Conservation (phyloP, 495 filamentous ascomycete species). For the Talaromyces liani region DNA sequence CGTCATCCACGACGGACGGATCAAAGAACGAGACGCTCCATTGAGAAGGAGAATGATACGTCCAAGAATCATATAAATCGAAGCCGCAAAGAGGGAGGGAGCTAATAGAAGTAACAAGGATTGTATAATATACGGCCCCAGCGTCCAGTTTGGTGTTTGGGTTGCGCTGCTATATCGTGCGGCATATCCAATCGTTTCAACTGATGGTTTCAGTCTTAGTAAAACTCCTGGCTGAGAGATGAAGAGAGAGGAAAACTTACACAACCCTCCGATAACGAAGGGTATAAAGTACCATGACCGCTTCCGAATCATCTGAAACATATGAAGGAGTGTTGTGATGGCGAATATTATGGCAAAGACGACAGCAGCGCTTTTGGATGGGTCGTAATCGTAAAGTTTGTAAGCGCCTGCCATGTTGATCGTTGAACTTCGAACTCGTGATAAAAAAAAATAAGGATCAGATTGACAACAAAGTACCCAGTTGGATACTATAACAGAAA, state of each 20-base stretch:
- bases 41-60: constrained; percentile 38
- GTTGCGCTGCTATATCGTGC: constrained; percentile 35
- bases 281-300: constrained; percentile 57
- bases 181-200: constrained; percentile 52
- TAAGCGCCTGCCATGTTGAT: constrained; percentile 4
- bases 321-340: constrained; percentile 36
- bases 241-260: constrained; percentile 27
- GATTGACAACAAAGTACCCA: neutral
- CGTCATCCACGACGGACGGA: constrained; percentile 23
- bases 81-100: constrained; percentile 39
- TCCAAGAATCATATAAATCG: constrained; percentile 54
- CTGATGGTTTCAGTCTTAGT: constrained; percentile 16
- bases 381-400: constrained; percentile 24
- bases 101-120: constrained; percentile 24
- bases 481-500: neutral
- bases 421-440: neutral
- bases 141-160: constrained; percentile 17
- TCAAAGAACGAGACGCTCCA: constrained; percentile 27
- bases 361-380: constrained; percentile 40
- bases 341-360: constrained; percentile 47
- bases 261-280: constrained; percentile 48
- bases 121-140: constrained; percentile 28
- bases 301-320: constrained; percentile 36
- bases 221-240: neutral
- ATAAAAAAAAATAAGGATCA: too few species aligned